Conservation (phyloP, 345 rosid species). For the Populus davidiana region DNA sequence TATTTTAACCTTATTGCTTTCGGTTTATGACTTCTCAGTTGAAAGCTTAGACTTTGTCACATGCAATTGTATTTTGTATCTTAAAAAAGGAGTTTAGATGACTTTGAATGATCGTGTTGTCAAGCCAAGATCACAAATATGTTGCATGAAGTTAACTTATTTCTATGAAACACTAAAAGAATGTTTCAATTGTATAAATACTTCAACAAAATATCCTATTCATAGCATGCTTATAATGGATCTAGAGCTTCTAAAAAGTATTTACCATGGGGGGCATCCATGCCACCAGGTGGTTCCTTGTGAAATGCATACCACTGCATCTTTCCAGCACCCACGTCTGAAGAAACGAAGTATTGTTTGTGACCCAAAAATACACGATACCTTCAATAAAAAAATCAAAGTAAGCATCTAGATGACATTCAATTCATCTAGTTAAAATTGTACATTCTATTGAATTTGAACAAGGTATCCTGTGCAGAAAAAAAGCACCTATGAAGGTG, state of each 20-base stretch:
- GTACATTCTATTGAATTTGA: background rate
- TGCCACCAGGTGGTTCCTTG: constrained; percentile 77
- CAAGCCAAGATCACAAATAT: constrained; percentile 2
- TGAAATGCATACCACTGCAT: constrained; percentile 99
- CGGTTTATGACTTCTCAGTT: background rate
- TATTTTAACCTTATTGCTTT: background rate
- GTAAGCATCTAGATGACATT: constrained; percentile 7
- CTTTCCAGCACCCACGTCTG: constrained; percentile 96
- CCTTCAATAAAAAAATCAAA: constrained; percentile 34
- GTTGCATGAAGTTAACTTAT: background rate
- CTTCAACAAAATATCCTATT: background rate
- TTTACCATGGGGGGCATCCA: constrained; percentile 61
- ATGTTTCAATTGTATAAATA: background rate
- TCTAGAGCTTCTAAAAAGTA: constrained; percentile 8
- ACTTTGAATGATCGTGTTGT: background rate
- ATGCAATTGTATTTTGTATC: background rate
- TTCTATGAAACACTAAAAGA: background rate
- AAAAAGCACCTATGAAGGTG: background rate
- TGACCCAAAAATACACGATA: constrained; percentile 92
- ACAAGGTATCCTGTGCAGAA: background rate
- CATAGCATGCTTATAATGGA: background rate
- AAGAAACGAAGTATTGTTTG: constrained; percentile 93
- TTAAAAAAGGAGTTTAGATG: background rate
- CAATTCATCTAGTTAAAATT: background rate
- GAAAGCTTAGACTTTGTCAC: background rate